Evolutionary conservation across 441 rosid genomes (phyloP).

Genomic region (Pelargonium cotyledonis): DNA sequence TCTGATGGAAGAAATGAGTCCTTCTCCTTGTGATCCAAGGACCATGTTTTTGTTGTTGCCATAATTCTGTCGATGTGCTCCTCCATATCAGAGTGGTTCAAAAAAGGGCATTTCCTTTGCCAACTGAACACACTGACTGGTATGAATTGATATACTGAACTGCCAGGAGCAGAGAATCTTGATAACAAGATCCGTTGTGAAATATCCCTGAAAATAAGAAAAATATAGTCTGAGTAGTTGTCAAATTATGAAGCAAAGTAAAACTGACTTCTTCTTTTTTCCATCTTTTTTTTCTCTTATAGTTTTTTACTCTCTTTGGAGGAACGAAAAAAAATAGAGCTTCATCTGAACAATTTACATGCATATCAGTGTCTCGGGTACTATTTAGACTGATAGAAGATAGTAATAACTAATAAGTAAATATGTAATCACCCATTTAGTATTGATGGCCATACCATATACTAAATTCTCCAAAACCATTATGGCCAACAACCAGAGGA

Average conservation of each 20-base stretch:
- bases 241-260: too few species aligned
- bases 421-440: not conserved
- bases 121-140: constrained; percentile 57
- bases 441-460: constrained; percentile 54
- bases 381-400: constrained; percentile 7
- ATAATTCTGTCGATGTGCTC: constrained; percentile 39
- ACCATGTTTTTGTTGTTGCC: constrained; percentile 43
- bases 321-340: not conserved
- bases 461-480: constrained; percentile 71
- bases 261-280: not conserved
- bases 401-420: constrained; percentile 9
- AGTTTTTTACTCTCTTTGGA: not conserved
- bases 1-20: constrained; percentile 34
- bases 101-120: constrained; percentile 35
- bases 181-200: constrained; percentile 44
- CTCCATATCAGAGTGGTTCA: constrained; percentile 28
- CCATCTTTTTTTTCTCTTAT: not conserved
- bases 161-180: constrained; percentile 51
- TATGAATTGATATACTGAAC: constrained; percentile 42
- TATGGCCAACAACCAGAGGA: constrained; percentile 58
- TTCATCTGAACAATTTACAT: not conserved
- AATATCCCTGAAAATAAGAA: constrained; percentile 68
- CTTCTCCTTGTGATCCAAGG: constrained; percentile 33
- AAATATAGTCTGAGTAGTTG: too few species aligned
- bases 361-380: not conserved